Evolutionary conservation across 2,329 filamentous ascomycete species (phyloP).

Genomic region (Hymenoscyphus repandus): DNA sequence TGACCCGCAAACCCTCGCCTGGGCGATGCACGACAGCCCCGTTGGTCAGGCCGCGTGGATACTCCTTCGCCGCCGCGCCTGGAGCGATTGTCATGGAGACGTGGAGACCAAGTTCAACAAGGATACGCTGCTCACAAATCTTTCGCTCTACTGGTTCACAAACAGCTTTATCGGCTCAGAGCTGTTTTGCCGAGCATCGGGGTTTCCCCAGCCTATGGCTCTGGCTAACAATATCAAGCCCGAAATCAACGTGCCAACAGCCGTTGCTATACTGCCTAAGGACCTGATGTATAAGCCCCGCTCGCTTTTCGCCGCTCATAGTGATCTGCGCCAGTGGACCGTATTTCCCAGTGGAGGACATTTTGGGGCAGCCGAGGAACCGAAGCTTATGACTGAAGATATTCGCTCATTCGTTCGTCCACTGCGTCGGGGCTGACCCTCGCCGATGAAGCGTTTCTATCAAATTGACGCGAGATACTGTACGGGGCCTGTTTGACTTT

Average conservation of each 20-base stretch:
- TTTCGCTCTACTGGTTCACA: constrained; percentile 12
- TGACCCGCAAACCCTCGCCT: constrained; percentile 20
- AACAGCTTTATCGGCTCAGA: constrained; percentile 10
- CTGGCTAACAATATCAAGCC: constrained; percentile 9
- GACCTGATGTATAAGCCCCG: constrained; percentile 9
- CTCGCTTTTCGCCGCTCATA: constrained; percentile 5
- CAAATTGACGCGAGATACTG: too few relatives aligned
- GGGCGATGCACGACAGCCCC: constrained; percentile 20
- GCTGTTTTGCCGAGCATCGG: constrained; percentile 9
- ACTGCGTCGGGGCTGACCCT: not conserved
- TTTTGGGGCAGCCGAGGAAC: constrained; percentile 7
- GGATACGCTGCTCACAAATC: constrained; percentile 11
- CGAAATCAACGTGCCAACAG: constrained; percentile 10
- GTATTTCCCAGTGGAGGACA: constrained; percentile 10
- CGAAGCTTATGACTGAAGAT: not conserved
- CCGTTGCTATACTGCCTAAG: constrained; percentile 9
- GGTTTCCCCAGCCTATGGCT: constrained; percentile 9
- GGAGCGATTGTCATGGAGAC: constrained; percentile 12
- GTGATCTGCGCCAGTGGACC: constrained; percentile 10
- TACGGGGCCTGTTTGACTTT: too few relatives aligned
- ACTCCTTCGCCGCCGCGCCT: constrained; percentile 9
- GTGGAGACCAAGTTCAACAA: constrained; percentile 11
- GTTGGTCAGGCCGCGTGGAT: constrained; percentile 23
- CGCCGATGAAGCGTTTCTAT: not conserved
- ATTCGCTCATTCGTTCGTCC: not conserved